Evolutionary conservation across 2,329 filamentous ascomycete species (phyloP), one percentile per base, ranked within the genome.

Genomic region (Sarocladium oryzae): DNA sequence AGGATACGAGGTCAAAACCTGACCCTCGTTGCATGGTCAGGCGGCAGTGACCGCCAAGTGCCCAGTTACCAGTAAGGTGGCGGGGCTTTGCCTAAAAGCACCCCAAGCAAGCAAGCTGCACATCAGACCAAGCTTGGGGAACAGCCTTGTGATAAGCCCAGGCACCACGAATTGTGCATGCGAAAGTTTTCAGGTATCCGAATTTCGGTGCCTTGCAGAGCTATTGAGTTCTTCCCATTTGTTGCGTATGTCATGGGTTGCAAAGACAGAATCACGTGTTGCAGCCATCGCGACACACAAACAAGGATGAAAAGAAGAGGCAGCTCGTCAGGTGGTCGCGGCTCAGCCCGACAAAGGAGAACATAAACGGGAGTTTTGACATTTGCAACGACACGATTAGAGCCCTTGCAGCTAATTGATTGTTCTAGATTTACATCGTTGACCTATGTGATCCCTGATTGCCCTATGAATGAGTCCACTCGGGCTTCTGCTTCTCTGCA

Each of bases 401-500:
- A n/a, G n/a, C n/a, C n/a, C n/a, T n/a, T n/a, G n/a, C n/a, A n/a
- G n/a, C n/a, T n/a, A n/a, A n/a, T n/a, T n/a, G n/a, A n/a, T n/a
- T n/a, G n/a, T n/a, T n/a, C n/a, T n/a, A n/a, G n/a, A n/a, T n/a
- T n/a, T n/a, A n/a, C n/a, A n/a, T n/a, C n/a, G n/a, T n/a, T n/a
- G n/a, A n/a, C n/a, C n/a, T n/a, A n/a, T n/a, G 37, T 15, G 18
- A 41, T 23, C 18, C 10, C 10, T 23, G 7, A 41, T 8, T 20
- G 16, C 7, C 50, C 57, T 79, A 95, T 66, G 89, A 82, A 67
- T 96, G 77, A 55, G 79, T 84, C 92, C 93, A 99, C 67, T 93
- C 84, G 0, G 93, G 74, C 79, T 95, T 95, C 74, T 88, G 82
- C 83, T 97, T 97, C 71, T 91, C 88, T 2, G 88, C 87, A 77